Percentiles rank a stretch among this genome's conserved stretches.
Conservation (phyloP, 345 rosid genomes). For the Gossypium ekmanianum region DNA sequence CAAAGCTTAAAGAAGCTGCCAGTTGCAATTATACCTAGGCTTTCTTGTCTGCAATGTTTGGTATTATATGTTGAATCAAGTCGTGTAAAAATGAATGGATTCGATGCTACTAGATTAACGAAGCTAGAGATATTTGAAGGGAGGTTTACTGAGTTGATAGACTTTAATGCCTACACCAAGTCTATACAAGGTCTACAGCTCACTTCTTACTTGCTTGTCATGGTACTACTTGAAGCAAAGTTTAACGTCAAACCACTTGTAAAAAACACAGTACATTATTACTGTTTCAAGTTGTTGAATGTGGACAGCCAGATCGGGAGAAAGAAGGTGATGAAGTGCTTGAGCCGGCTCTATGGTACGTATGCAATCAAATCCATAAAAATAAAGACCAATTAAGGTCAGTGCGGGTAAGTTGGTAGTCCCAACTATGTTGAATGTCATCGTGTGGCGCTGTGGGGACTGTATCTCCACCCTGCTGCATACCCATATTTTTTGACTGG, state of each 20-base stretch:
- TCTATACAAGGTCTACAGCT: neutral
- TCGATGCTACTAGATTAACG: neutral
- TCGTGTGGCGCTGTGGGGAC: too few species aligned
- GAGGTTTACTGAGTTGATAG: neutral
- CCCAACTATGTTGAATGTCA: too few species aligned
- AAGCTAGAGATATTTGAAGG: constrained; percentile 4
- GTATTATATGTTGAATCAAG: neutral
- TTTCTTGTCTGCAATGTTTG: constrained; percentile 4
- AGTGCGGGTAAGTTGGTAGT: too few species aligned
- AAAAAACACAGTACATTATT: too few species aligned
- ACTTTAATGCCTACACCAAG: neutral
- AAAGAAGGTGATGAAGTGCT: too few species aligned
- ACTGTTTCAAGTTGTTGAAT: too few species aligned
- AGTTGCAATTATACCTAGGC: neutral
- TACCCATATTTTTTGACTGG: too few species aligned
- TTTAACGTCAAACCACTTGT: neutral
- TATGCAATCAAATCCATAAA: too few species aligned
- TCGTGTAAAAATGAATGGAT: neutral
- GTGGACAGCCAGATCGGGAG: too few species aligned
- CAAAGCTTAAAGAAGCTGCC: neutral
- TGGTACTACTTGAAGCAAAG: neutral
- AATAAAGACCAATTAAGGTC: too few species aligned
- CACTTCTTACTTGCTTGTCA: neutral
- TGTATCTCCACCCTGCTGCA: too few species aligned
- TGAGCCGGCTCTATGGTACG: too few species aligned